These are phyloP conservation scores for Vachellia pachyceras DNA, from an alignment of 306 rosid genomes.

Conservation along the genomic window DNA sequence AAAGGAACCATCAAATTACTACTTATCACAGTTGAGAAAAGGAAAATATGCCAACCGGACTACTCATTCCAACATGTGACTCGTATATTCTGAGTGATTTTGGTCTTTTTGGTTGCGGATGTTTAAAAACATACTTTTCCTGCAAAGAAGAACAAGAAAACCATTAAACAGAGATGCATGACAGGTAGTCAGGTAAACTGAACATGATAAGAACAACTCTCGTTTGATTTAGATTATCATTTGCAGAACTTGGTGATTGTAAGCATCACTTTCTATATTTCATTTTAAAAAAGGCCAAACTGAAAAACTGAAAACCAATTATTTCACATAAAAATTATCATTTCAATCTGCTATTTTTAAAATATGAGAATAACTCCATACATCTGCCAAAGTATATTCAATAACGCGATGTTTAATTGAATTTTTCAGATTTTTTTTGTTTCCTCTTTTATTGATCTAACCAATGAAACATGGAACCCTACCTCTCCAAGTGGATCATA, in stretches of 20 bases:
- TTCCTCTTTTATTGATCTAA: no score
- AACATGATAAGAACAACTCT: neutral
- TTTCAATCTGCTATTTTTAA: neutral
- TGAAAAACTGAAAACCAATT: constrained; percentile 8
- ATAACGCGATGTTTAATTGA: no score
- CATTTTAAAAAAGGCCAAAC: constrained; percentile 14
- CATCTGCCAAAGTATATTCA: no score
- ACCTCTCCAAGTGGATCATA: no score
- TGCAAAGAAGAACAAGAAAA: constrained; percentile 45
- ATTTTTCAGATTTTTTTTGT: no score
- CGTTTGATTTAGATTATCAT: constrained; percentile 1
- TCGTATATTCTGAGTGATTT: constrained; percentile 93
- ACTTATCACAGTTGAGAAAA: constrained; percentile 39
- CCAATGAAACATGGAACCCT: no score
- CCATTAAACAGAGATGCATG: constrained; percentile 26
- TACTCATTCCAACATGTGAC: constrained; percentile 97
- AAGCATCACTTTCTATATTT: constrained; percentile 16
- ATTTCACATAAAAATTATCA: neutral
- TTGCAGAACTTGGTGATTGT: constrained; percentile 21
- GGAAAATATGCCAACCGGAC: constrained; percentile 68
- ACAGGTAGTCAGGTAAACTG: constrained; percentile 31
- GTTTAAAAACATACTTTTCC: constrained; percentile 82
- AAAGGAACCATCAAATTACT: constrained; percentile 18
- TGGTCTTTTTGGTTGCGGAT: constrained; percentile 91
- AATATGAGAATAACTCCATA: neutral